phyloP scores from a whole-genome alignment of 768 basidiomycete species.

The Termitomyces sp. region DNA sequence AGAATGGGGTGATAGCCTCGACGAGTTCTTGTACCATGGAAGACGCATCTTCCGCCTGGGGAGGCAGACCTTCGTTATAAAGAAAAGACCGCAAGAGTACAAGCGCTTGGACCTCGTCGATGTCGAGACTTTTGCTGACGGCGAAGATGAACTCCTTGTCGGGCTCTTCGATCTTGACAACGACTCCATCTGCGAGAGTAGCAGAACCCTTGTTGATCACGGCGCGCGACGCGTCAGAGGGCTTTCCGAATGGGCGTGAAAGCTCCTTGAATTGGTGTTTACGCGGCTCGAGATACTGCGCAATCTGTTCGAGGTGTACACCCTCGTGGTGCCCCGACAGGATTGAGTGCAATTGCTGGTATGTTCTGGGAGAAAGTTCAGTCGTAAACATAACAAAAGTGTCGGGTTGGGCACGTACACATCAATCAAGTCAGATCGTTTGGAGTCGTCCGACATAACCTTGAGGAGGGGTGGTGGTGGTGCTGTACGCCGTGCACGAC shows the following conservation, averaged over 20 bases:
- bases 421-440: conserved; percentile 70
- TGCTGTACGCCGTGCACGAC: background rate
- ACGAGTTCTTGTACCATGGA: conserved; percentile 56
- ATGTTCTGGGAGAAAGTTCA: conserved; percentile 42
- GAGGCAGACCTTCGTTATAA: conserved; percentile 70
- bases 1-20: conserved; percentile 75
- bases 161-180: conserved; percentile 58
- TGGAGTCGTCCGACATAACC: conserved; percentile 45
- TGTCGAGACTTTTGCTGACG: conserved; percentile 67
- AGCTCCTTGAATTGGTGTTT: conserved; percentile 53
- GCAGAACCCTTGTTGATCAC: conserved; percentile 66
- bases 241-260: conserved; percentile 64
- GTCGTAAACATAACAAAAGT: background rate
- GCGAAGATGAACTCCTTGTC: conserved; percentile 70
- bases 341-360: conserved; percentile 57
- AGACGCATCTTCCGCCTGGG: conserved; percentile 40
- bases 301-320: conserved; percentile 53
- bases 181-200: conserved; percentile 62
- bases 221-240: conserved; percentile 63
- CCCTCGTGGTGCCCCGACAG: conserved; percentile 60
- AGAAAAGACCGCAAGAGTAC: conserved; percentile 73
- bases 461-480: background rate
- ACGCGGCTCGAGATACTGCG: conserved; percentile 56
- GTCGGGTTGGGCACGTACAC: conserved; percentile 41
- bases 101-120: conserved; percentile 81